Percentiles rank a stretch among this genome's conserved stretches.
phyloP scores from a whole-genome alignment of 129 eudicot species.

The Cynara cardunculus region DNA sequence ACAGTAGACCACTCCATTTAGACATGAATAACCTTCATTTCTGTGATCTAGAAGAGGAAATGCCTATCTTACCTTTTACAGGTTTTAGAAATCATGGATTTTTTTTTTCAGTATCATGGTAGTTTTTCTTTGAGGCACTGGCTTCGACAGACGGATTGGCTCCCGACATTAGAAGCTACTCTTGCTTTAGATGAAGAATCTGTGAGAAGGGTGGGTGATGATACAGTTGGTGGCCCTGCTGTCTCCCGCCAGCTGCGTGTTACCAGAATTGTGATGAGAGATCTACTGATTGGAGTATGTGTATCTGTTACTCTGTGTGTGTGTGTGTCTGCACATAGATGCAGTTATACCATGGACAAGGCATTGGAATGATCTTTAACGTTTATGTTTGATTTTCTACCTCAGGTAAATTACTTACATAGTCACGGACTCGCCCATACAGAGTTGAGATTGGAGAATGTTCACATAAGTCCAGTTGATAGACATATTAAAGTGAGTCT shows the following conservation, averaged over 20 bases:
- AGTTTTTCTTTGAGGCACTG: slow-evolving; percentile 95
- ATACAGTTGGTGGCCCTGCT: slow-evolving; percentile 91
- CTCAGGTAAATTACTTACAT: slow-evolving; percentile 92
- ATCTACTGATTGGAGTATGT: slow-evolving; percentile 94
- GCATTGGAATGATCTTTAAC: neutral
- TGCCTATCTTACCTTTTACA: neutral
- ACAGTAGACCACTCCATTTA: neutral
- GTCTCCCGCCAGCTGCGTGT: slow-evolving; percentile 88
- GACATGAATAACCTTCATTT: slow-evolving; percentile 15
- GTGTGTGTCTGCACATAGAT: neutral
- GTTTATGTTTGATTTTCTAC: slow-evolving; percentile 12
- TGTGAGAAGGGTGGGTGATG: slow-evolving; percentile 93
- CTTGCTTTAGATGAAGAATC: slow-evolving; percentile 95
- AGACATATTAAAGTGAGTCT: slow-evolving; percentile 88
- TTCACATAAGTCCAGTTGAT: slow-evolving; percentile 93
- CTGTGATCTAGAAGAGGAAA: neutral
- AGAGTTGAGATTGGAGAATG: slow-evolving; percentile 87
- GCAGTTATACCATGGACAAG: neutral
- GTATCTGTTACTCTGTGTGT: neutral
- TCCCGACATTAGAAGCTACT: slow-evolving; percentile 97
- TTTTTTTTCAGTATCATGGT: slow-evolving; percentile 73
- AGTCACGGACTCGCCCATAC: slow-evolving; percentile 99
- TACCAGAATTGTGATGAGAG: slow-evolving; percentile 85
- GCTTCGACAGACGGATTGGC: slow-evolving; percentile 97
- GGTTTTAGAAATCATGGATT: neutral